A percentile compares a stretch with the other conserved stretches of the same genome.
Evolutionary conservation across 2,329 filamentous ascomycete species (phyloP).

Genomic region (Penicillium digitatum): DNA sequence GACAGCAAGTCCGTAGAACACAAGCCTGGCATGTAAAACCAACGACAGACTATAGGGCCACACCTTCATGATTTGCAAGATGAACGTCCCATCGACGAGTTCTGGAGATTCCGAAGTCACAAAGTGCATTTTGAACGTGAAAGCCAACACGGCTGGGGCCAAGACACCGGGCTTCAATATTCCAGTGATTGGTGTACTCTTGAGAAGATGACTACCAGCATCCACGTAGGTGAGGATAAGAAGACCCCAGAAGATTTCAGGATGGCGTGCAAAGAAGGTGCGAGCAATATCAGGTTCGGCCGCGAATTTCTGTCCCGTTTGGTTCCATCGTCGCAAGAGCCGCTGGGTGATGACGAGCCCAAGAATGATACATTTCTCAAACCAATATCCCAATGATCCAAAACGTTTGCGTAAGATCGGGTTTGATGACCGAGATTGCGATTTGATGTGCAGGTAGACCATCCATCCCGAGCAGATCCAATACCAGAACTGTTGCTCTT

Average conservation of each 20-base stretch:
- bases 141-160: conserved; percentile 53
- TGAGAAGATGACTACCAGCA: conserved; percentile 47
- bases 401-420: background rate
- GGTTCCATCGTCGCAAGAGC: conserved; percentile 79
- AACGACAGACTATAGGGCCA: conserved; percentile 43
- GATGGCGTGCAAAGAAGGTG: conserved; percentile 61
- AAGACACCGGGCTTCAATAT: conserved; percentile 35
- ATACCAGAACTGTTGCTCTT: conserved; percentile 99
- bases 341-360: conserved; percentile 61
- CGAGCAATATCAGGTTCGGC: conserved; percentile 85
- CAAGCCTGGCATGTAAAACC: conserved; percentile 49
- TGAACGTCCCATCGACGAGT: conserved; percentile 50
- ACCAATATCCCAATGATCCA: background rate
- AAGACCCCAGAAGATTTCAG: conserved; percentile 68
- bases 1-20: conserved; percentile 46
- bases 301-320: conserved; percentile 93
- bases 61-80: conserved; percentile 34
- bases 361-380: conserved; percentile 28
- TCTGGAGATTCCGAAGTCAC: conserved; percentile 85
- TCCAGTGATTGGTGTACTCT: conserved; percentile 25
- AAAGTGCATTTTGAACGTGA: conserved; percentile 86
- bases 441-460: conserved; percentile 46
- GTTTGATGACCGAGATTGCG: conserved; percentile 17
- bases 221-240: conserved; percentile 66
- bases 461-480: conserved; percentile 62